Base-by-base conservation (phyloP, 2,329 filamentous ascomycete species). In the Xylariaceae sp. region DNA sequence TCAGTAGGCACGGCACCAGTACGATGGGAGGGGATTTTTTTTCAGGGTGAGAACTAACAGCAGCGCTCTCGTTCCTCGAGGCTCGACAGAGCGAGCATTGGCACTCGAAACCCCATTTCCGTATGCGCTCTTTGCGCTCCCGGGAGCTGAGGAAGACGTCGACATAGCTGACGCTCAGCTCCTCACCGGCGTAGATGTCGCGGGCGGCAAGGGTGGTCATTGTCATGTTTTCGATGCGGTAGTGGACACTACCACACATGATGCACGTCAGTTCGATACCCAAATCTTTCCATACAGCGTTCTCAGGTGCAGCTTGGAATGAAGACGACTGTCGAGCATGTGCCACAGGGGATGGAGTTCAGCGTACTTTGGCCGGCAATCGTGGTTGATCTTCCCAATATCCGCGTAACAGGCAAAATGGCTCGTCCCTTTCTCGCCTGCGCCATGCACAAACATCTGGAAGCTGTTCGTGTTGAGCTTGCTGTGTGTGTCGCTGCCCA, bases 341-440 rank as follows among this genome's bases (percentile, higher is more conserved):
- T n/a, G n/a, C 5, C n/a, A 9, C 11, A 15, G 5, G 4, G 9
- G 3, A 8, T 21, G 12, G 12, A 14, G 7, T 13, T 3, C 9
- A 17, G 40, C 59, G 59, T 37, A 65, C 62, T 66, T 67, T 18
- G 64, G 63, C 28, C 63, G 52, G 33, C 64, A 67, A 43, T 65
- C 62, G 34, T 67, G 64, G 36, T 67, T 67, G 6, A 65, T 47
- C 27, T 50, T 50, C 17, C 59, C 56, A 3, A 61, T 53, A 13
- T 63, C 59, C 4, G 61, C 59, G 33, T 59, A 67, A 8, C 49
- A 50, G 3, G 53, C 60, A 3, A 64, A 40, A 33, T 66, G 65
- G 2, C 51, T 46, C 2, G 50, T 50, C 1, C 51, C 43, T 9
- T 51, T 41, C 6, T 52, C 35, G 2, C 50, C 55, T 34, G 53